phyloP scores from a whole-genome alignment of 2,329 filamentous ascomycete genomes.

The Aspergillus jensenii region DNA sequence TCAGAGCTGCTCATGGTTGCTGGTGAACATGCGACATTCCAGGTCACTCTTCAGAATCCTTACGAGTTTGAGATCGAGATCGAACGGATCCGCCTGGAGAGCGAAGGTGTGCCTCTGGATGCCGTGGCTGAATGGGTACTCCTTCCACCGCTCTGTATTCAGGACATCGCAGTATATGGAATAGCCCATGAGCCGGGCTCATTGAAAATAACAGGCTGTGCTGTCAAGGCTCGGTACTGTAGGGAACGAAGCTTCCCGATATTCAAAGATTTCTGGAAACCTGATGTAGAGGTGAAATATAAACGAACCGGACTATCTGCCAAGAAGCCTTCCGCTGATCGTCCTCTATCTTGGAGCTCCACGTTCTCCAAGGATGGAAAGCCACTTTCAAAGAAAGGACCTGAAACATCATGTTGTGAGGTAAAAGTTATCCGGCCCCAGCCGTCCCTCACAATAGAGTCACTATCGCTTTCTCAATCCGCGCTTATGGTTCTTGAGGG shows the following conservation, averaged over 20 bases:
- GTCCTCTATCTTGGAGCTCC: conserved; percentile 45
- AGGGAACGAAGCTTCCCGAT: conserved; percentile 81
- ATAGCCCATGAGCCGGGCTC: conserved; percentile 66
- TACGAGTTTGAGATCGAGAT: conserved; percentile 92
- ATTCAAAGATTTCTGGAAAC: conserved; percentile 73
- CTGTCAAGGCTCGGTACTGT: conserved; percentile 78
- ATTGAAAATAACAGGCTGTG: conserved; percentile 73
- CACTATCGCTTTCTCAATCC: conserved; percentile 76
- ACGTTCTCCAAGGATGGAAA: conserved; percentile 39
- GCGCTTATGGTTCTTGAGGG: conserved; percentile 92
- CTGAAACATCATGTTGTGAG: conserved; percentile 41
- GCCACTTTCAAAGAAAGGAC: conserved; percentile 31
- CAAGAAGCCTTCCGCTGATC: conserved; percentile 52
- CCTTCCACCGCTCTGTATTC: conserved; percentile 79
- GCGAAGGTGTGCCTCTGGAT: conserved; percentile 71
- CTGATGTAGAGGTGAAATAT: conserved; percentile 67
- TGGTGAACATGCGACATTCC: conserved; percentile 74
- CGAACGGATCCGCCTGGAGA: conserved; percentile 73
- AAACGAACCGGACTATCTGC: conserved; percentile 70
- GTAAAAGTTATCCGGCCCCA: conserved; percentile 78
- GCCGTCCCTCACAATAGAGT: conserved; percentile 73
- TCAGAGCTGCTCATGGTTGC: conserved; percentile 72
- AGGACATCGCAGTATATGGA: conserved; percentile 71
- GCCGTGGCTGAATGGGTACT: conserved; percentile 64
- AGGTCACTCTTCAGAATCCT: conserved; percentile 85